These are phyloP conservation scores for Eimeria sp. DNA, from an alignment of 169 alveolate genomes.

Conservation along the genomic window DNA sequence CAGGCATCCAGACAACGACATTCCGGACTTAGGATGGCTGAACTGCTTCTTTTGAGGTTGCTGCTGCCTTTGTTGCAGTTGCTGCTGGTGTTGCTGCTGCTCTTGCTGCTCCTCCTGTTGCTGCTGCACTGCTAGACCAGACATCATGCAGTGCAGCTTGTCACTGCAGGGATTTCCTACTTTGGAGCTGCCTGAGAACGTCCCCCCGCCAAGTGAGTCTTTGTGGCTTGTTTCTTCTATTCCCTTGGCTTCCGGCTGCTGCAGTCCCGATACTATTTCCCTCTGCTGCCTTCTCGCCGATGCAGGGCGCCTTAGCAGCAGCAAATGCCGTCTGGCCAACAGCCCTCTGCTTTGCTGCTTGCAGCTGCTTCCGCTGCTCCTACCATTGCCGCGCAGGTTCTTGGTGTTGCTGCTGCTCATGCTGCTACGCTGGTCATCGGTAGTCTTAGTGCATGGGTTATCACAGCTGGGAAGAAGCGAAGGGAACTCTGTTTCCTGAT, in stretches of 20 bases:
- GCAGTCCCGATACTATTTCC: neutral
- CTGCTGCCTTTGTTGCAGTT: conserved; percentile 31
- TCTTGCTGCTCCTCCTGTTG: conserved; percentile 21
- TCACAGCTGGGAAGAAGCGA: neutral
- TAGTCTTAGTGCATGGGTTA: neutral
- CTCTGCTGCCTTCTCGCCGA: conserved; percentile 2
- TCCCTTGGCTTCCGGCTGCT: neutral
- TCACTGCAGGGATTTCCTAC: neutral
- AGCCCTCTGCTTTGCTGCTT: conserved; percentile 37
- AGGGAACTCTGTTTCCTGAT: neutral
- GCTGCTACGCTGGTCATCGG: neutral
- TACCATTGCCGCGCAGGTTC: neutral
- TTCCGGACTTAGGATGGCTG: conserved; percentile 1
- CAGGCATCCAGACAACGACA: neutral
- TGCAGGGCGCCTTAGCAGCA: neutral
- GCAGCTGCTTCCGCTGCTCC: conserved; percentile 45
- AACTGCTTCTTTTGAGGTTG: conserved; percentile 15
- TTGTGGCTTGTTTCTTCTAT: neutral
- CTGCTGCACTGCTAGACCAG: neutral
- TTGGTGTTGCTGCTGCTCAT: conserved; percentile 34
- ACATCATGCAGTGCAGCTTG: neutral
- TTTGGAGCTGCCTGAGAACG: neutral
- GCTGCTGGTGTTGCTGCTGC: conserved; percentile 23
- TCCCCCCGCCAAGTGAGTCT: neutral
- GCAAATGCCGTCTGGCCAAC: conserved; percentile 4